Evolutionary conservation across 2,329 filamentous ascomycete species (phyloP), one percentile per base, ranked within the genome.

Genomic region (Nemania abortiva): DNA sequence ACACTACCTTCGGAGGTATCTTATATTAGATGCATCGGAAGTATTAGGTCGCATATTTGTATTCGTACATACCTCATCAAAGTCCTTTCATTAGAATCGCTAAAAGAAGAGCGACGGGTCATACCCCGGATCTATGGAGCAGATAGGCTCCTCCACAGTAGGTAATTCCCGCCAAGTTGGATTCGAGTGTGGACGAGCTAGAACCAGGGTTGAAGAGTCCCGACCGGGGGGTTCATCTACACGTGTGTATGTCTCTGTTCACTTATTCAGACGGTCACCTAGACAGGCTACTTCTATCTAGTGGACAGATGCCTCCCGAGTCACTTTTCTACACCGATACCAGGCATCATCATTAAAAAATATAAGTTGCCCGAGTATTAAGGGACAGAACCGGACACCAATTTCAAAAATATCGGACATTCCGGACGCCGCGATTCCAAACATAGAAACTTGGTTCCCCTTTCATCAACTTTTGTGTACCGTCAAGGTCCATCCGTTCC

Each of bases 181-280:
- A 18, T 59, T 22, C 10, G 22, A 6, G 15, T 57, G 53, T 39
- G 55, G 63, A 47, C 57, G 42, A 53, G 42, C 45, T 64, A 18
- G 45, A 39, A 27, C 52, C 34, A 57, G 45, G 58, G 39, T 47
- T 63, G 65, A 54, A 53, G 45, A 62, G 11, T 54, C 20, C 63
- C 53, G 54, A 49, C 57, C 10, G 34, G 37, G 57, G 56, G 13
- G 18, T 45, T 37, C 59, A 29, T 65, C 39, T 18, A 18, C 15
- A 15, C 13, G 1, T 15, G 1, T 15, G 39, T 42, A 42, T 6
- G 24, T 27, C 24, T 27, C 24, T 27, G 24, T 27, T 27, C 31
- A 27, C 39, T 59, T 67, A 67, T 54, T 54, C 34, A 4, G 59
- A 63, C 65, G n/a, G 65, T 67, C 65, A 49, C 2, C 20, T 24